Evolutionary conservation across 225 moss, liverwort and hornwort species (phyloP), one percentile per base, ranked within the genome.

Genomic region (Pleurozium schreberi): DNA sequence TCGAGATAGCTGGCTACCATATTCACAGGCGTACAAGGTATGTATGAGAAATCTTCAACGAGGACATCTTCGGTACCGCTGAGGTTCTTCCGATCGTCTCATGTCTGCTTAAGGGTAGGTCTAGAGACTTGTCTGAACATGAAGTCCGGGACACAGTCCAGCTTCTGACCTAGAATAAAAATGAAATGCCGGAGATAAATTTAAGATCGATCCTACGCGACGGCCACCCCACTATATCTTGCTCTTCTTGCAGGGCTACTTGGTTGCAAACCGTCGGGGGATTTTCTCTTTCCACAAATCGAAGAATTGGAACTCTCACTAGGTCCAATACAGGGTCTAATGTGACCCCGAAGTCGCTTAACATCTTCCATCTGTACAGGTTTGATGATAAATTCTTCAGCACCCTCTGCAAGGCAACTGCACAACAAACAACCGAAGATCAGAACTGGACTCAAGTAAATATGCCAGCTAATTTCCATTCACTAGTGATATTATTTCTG

Each of bases 351-450:
- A 57, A 98, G 87, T n/a, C 96, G 92, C 78, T 95, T 88, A 25
- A 98, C 96, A 85, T 98, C 97, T 58, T 93, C 87, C 87, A 98
- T 89, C 85, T 96, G 94, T 82, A 98, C 98, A 59, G 98, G 98
- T 89, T 98, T 98, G 76, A 97, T 95, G 14, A 98, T 75, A 74
- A 96, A 98, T 17, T 98, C 98, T 87, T 97, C 91, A 36, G 98
- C 98, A 88, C 98, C 98, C 89, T 97, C 97, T 42, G 93, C 95
- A 85, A 97, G 90, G 87, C 98, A 98, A 63, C 98, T 98, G 92
- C 78, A 68, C 67, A 13, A 68, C 53, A 91, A 69, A 85, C 21
- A 89, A 87, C 43, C 61, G 59, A 57, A 76, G 25, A 57, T 87
- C 67, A 90, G 92, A 75, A 85, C 28, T 47, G 43, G 18, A 76